Percentiles rank a stretch among this genome's conserved stretches.
These are phyloP conservation scores for Cryptococcus sp. DNA, from an alignment of 1,284 basidiomycete species.

Conservation along the genomic window DNA sequence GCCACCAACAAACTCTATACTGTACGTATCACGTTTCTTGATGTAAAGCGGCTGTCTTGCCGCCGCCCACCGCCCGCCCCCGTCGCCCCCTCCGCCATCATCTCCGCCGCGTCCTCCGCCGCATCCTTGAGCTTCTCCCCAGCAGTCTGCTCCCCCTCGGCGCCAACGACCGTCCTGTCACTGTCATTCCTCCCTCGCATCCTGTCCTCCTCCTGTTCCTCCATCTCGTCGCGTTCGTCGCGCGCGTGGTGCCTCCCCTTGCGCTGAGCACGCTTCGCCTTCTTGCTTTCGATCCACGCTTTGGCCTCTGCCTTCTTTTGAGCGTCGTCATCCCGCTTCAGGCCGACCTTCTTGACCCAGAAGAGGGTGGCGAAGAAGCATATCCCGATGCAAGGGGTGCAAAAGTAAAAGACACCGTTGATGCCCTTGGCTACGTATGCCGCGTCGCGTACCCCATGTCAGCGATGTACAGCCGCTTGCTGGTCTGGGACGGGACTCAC, in stretches of 20 bases:
- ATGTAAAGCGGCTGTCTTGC: not conserved
- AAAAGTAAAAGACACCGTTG: conserved; percentile 38
- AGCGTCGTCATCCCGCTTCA: conserved; percentile 43
- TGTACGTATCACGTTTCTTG: too few species aligned
- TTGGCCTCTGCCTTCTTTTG: conserved; percentile 43
- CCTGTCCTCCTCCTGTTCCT: not conserved
- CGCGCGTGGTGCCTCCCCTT: conserved; percentile 3
- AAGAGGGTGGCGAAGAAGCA: conserved; percentile 34
- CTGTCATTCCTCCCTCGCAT: conserved; percentile 5
- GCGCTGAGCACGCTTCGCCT: conserved; percentile 15
- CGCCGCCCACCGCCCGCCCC: conserved; percentile 3
- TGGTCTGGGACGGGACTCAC: conserved; percentile 20
- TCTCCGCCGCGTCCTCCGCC: conserved; percentile 17
- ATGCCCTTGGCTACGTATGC: conserved; percentile 34
- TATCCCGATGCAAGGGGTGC: conserved; percentile 38
- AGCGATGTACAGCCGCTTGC: not conserved
- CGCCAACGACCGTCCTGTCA: conserved; percentile 7
- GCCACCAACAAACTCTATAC: too few species aligned
- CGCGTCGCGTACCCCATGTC: not conserved
- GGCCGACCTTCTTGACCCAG: conserved; percentile 36
- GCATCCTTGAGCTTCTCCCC: conserved; percentile 14
- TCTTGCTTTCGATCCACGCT: conserved; percentile 40
- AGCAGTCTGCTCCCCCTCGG: not conserved
- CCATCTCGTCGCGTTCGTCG: not conserved
- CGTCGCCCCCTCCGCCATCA: conserved; percentile 18